Conservation (phyloP, 352 stramenopile species). For the Globisporangium parvum region DNA sequence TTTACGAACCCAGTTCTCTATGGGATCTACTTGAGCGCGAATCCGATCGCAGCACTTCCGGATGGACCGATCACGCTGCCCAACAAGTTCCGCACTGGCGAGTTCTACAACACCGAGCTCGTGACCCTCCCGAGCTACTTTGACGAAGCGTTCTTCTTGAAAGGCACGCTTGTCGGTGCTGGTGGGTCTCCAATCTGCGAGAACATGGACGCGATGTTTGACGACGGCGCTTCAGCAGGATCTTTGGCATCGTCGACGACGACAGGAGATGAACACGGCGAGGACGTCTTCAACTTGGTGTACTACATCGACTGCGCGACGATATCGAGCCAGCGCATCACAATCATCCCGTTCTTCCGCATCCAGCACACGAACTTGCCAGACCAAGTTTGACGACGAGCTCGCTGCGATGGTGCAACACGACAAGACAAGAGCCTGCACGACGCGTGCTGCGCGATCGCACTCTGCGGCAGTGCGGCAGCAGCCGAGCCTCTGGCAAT, state of each 20-base stretch:
- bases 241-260: background rate
- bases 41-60: constrained; percentile 18
- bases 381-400: constrained; percentile 75
- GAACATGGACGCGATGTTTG: background rate
- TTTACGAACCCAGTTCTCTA: constrained; percentile 3
- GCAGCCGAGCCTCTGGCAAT: constrained; percentile 17
- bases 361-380: constrained; percentile 7
- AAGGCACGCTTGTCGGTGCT: background rate
- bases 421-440: constrained; percentile 58
- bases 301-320: background rate
- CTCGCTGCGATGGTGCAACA: constrained; percentile 45
- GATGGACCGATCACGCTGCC: constrained; percentile 2
- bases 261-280: background rate
- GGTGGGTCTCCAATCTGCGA: constrained; percentile 2
- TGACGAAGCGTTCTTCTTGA: constrained; percentile 10
- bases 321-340: background rate
- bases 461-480: constrained; percentile 45
- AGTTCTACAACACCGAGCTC: constrained; percentile 7
- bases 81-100: background rate
- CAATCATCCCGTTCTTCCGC: constrained; percentile 3
- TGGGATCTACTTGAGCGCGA: constrained; percentile 9
- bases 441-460: constrained; percentile 48
- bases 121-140: constrained; percentile 5
- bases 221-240: background rate
- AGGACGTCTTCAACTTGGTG: background rate